Percentiles rank a stretch among this genome's conserved stretches.
These are phyloP conservation scores for Xylaria intraflava DNA, from an alignment of 495 filamentous ascomycete species.

Conservation along the genomic window DNA sequence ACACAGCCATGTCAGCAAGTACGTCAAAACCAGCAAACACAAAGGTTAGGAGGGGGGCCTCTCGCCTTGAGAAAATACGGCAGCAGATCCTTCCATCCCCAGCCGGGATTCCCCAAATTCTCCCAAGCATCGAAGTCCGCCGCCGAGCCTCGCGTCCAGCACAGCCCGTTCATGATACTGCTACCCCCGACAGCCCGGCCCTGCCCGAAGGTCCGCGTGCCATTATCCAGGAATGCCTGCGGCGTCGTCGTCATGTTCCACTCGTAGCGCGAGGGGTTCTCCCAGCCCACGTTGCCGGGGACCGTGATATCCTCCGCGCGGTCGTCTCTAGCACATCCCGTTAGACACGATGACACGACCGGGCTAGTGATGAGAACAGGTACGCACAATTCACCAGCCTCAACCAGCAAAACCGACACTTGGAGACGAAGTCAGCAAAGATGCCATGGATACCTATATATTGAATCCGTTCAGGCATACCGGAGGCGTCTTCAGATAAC, in stretches of 20 bases:
- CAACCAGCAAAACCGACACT: conserved; percentile 33
- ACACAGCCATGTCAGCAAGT: conserved; percentile 18
- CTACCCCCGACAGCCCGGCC: conserved; percentile 42
- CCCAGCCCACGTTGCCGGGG: conserved; percentile 26
- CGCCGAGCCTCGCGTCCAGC: conserved; percentile 37
- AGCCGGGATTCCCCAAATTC: conserved; percentile 54
- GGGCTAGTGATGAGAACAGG: not conserved
- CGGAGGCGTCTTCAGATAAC: conserved; percentile 39
- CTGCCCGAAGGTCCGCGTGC: conserved; percentile 27
- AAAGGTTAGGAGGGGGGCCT: not conserved
- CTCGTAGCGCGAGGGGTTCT: conserved; percentile 22
- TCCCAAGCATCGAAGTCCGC: conserved; percentile 55
- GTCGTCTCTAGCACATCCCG: conserved; percentile 17
- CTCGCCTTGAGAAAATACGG: conserved; percentile 54
- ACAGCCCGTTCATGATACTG: conserved; percentile 43
- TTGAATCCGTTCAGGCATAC: conserved; percentile 5
- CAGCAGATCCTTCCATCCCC: conserved; percentile 53
- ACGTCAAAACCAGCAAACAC: not conserved
- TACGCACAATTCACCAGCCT: conserved; percentile 36
- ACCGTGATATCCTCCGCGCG: conserved; percentile 25
- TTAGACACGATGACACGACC: conserved; percentile 3
- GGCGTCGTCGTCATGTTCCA: conserved; percentile 12
- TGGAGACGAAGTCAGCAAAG: not conserved
- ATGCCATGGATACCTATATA: not conserved
- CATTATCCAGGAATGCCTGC: conserved; percentile 30